phyloP scores from a whole-genome alignment of 1,284 basidiomycete genomes.

The Pascua guehoae region DNA sequence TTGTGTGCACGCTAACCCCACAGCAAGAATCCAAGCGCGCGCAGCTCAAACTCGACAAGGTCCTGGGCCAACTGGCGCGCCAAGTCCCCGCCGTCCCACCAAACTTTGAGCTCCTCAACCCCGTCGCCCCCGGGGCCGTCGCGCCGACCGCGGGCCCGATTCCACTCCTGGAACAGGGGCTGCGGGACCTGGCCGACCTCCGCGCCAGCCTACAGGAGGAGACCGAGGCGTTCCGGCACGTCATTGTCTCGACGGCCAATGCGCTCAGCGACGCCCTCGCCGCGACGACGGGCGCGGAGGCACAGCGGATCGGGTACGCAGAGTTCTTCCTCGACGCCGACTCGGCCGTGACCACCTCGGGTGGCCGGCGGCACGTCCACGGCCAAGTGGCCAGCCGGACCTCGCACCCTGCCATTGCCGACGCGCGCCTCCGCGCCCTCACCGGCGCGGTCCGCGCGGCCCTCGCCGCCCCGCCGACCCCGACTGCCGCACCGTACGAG shows the following conservation, averaged over 20 bases:
- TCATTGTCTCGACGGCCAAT: constrained; percentile 68
- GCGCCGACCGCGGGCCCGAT: constrained; percentile 43
- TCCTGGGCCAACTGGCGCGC: constrained; percentile 70
- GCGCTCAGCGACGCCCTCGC: constrained; percentile 59
- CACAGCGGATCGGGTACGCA: constrained; percentile 1
- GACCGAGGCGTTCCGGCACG: constrained; percentile 63
- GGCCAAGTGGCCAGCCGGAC: constrained; percentile 37
- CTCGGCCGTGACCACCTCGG: neutral
- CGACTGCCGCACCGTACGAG: neutral
- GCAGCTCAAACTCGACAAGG: constrained; percentile 74
- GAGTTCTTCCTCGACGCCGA: constrained; percentile 13
- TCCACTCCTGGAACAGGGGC: constrained; percentile 63
- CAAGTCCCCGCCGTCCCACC: constrained; percentile 29
- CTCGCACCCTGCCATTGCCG: constrained; percentile 44
- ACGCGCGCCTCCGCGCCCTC: constrained; percentile 33
- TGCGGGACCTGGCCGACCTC: constrained; percentile 69
- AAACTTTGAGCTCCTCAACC: constrained; percentile 42
- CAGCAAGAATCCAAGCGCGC: constrained; percentile 66
- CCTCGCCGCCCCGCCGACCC: constrained; percentile 16
- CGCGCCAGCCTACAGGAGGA: constrained; percentile 65
- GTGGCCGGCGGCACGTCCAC: neutral
- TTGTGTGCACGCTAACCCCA: too few species aligned
- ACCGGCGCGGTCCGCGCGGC: constrained; percentile 28
- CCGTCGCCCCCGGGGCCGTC: constrained; percentile 30
- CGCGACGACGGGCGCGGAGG: constrained; percentile 3